Evolutionary conservation across 768 basidiomycete genomes (phyloP), one percentile per base, ranked within the genome.

Genomic region (Lentinula raphanica): DNA sequence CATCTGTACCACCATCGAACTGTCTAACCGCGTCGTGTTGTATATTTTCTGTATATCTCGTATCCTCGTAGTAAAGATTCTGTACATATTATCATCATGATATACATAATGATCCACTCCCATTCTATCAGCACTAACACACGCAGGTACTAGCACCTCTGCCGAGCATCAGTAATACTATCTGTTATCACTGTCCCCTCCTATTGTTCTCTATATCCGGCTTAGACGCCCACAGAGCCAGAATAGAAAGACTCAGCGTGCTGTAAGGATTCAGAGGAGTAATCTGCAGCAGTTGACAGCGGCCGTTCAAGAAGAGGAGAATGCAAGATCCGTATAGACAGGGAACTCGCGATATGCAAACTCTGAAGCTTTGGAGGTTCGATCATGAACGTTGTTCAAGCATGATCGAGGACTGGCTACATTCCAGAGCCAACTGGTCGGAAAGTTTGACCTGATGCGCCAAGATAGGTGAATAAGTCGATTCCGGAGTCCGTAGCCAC

Each of bases 1-100:
- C 45, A 53, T 53, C 42, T 59, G 54, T 59, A 56, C 42, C 21
- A 21, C 1, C 42, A 44, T 11, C n/a, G n/a, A 40, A 40, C 39
- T n/a, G 15, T 40, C 35, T 36, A 36, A 36, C 9, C n/a, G 36
- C 35, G 35, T 38, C 36, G 12, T 25, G 17, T 39, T 32, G 21
- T 25, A 50, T 50, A 50, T 19, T 50, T 29, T 32, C 19, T 29
- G 49, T 49, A 49, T 49, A 49, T 49, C 17, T 49, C 23, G 27
- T 29, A n/a, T n/a, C 29, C 17, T 49, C 23, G 27, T 29, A n/a
- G 9, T 48, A 13, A 23, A 27, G 13, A 31, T 4, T 19, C 29
- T 35, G 13, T 35, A 9, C 9, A 29, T 29, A 28, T 17, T 31
- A 7, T 46, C 27, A 12, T 49, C 29, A 13, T 32, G 13, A 2